These are phyloP conservation scores for Usnea hakonensis DNA, from an alignment of 495 filamentous ascomycete species.

Conservation along the genomic window DNA sequence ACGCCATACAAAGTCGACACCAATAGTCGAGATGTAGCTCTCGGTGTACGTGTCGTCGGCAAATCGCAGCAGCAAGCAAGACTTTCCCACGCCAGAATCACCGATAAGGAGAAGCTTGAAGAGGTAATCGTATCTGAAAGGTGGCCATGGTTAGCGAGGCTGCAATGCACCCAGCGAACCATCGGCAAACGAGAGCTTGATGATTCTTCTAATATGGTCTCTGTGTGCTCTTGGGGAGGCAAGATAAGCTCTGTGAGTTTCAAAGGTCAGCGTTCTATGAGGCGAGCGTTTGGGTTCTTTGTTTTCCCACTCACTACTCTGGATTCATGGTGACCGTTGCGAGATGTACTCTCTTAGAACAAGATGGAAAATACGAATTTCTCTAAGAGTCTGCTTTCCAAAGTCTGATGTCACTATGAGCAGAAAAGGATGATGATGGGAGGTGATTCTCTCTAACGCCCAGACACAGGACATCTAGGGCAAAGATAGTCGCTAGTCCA, in stretches of 20 bases:
- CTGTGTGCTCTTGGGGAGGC: not conserved
- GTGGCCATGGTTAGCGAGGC: slow-evolving; percentile 7
- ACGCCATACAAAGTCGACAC: slow-evolving; percentile 90
- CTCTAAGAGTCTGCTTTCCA: not conserved
- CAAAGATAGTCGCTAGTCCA: not conserved
- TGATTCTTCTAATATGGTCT: not conserved
- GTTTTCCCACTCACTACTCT: slow-evolving; percentile 72
- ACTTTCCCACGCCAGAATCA: slow-evolving; percentile 99
- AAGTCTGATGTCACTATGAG: not conserved
- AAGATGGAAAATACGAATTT: not conserved
- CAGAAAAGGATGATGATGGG: slow-evolving; percentile 3
- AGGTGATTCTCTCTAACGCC: not conserved
- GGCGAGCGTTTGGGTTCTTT: not conserved
- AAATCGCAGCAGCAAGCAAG: slow-evolving; percentile 92
- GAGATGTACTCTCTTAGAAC: not conserved
- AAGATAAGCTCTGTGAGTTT: slow-evolving; percentile 5
- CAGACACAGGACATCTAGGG: not conserved
- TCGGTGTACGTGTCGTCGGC: slow-evolving; percentile 99
- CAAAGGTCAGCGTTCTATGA: slow-evolving; percentile 3
- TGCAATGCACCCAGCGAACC: not conserved
- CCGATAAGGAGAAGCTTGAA: slow-evolving; percentile 99
- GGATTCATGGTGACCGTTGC: slow-evolving; percentile 70
- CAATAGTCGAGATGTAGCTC: slow-evolving; percentile 99
- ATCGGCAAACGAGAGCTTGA: not conserved
- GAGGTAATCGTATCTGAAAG: slow-evolving; percentile 93